These are phyloP conservation scores for Amanita muscaria DNA, from an alignment of 768 basidiomycete genomes.

Conservation along the genomic window DNA sequence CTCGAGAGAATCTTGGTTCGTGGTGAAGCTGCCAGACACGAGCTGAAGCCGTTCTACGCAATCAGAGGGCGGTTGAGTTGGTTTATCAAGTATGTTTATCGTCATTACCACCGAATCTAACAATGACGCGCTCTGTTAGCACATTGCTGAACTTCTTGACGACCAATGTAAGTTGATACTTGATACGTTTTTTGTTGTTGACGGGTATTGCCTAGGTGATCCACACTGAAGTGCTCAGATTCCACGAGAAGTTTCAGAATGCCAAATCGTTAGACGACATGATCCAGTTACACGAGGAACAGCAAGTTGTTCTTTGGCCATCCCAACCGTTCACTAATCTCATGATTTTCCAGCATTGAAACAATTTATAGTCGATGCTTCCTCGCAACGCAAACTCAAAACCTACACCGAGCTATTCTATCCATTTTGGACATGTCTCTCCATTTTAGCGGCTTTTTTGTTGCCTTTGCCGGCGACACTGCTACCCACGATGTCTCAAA, in stretches of 20 bases:
- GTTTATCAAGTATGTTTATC: constrained; percentile 75
- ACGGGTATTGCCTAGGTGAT: constrained; percentile 43
- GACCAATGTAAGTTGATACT: constrained; percentile 45
- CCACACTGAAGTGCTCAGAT: constrained; percentile 49
- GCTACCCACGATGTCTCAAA: constrained; percentile 49
- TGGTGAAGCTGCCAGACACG: constrained; percentile 34
- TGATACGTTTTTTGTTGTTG: constrained; percentile 2
- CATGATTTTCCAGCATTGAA: constrained; percentile 37
- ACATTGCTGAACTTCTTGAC: constrained; percentile 62
- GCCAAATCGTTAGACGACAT: constrained; percentile 70
- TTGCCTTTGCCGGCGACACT: constrained; percentile 50
- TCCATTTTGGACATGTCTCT: constrained; percentile 69
- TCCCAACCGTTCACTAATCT: not conserved
- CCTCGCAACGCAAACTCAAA: constrained; percentile 45
- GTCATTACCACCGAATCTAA: not conserved
- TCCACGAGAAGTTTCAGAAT: constrained; percentile 44
- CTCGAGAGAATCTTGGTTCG: constrained; percentile 64
- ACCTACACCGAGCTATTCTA: constrained; percentile 56
- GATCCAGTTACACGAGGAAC: constrained; percentile 56
- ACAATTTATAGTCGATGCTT: constrained; percentile 56
- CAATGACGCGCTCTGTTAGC: constrained; percentile 23
- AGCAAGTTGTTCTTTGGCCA: constrained; percentile 38
- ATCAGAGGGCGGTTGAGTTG: constrained; percentile 72
- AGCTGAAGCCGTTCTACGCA: constrained; percentile 66
- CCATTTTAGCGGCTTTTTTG: constrained; percentile 58